Evolutionary conservation across 106 monocot species (phyloP).

Genomic region (Xerophyta viscosa): DNA sequence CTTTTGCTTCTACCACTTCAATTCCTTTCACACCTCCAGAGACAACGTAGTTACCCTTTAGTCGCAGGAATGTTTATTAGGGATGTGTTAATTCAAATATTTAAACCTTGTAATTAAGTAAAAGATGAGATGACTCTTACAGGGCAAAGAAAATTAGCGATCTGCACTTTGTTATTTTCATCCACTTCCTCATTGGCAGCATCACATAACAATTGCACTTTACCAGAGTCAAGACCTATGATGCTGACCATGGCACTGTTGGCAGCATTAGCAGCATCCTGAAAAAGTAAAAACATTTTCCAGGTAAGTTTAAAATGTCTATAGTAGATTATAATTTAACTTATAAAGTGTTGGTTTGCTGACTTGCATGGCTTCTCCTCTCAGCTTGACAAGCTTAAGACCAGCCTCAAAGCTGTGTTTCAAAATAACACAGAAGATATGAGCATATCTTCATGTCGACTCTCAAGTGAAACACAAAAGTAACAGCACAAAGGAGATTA

Average conservation of each 20-base stretch:
- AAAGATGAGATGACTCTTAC: conserved; percentile 26
- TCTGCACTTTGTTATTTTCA: conserved; percentile 81
- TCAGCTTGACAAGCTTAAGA: conserved; percentile 94
- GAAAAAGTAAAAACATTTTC: conserved; percentile 4
- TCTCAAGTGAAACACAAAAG: no score
- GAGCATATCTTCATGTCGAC: no score
- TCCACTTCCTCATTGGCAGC: conserved; percentile 95
- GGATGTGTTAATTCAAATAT: no score
- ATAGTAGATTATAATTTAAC: no score
- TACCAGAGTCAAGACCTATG: conserved; percentile 87
- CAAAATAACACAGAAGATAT: no score
- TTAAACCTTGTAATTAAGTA: no score
- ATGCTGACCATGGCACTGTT: conserved; percentile 89
- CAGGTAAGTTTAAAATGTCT: no score
- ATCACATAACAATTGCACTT: conserved; percentile 87
- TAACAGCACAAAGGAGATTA: no score
- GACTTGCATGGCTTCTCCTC: conserved; percentile 99
- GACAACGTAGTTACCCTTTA: conserved; percentile 93
- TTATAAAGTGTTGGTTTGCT: conserved; percentile 12
- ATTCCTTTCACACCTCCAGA: conserved; percentile 93
- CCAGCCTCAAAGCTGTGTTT: conserved; percentile 99
- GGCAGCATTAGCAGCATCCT: conserved; percentile 93
- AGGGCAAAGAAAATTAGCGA: conserved; percentile 90
- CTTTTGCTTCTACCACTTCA: conserved; percentile 85
- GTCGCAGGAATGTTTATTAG: not conserved